Evolutionary conservation across 768 basidiomycete genomes (phyloP).

Genomic region (Ephemerocybe angulata): DNA sequence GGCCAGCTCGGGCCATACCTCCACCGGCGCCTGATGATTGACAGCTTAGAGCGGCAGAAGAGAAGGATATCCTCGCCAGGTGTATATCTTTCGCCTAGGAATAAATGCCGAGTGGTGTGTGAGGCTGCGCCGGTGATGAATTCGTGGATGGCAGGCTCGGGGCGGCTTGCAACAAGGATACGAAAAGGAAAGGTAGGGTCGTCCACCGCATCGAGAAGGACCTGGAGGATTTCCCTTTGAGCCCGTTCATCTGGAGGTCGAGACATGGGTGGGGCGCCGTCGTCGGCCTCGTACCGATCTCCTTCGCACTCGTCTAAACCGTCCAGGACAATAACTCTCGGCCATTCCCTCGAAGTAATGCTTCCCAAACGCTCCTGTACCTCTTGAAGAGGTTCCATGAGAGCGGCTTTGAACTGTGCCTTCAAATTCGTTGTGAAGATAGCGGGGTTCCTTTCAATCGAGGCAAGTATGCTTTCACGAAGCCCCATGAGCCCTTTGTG

Average conservation of each 20-base stretch:
- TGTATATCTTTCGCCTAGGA: too few relatives aligned
- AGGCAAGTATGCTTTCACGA: too few relatives aligned
- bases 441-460: too few relatives aligned
- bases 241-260: background rate
- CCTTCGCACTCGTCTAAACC: conserved; percentile 13
- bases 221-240: conserved; percentile 3
- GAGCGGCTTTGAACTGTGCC: background rate
- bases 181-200: background rate
- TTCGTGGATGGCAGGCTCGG: background rate
- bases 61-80: too few relatives aligned
- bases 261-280: background rate
- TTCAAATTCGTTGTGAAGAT: too few relatives aligned
- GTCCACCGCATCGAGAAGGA: background rate
- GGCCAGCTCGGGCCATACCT: too few relatives aligned
- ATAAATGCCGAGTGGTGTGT: too few relatives aligned
- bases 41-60: too few relatives aligned
- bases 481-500: background rate
- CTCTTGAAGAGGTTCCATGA: background rate
- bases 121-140: too few relatives aligned
- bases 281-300: background rate
- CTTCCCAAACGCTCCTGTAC: background rate
- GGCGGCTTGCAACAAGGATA: conserved; percentile 6
- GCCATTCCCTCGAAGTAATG: background rate
- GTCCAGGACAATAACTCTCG: conserved; percentile 8
- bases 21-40: too few relatives aligned